Base-by-base conservation (phyloP, 176 grass and related monocot genomes). In the Ampelocalamus luodianensis region DNA sequence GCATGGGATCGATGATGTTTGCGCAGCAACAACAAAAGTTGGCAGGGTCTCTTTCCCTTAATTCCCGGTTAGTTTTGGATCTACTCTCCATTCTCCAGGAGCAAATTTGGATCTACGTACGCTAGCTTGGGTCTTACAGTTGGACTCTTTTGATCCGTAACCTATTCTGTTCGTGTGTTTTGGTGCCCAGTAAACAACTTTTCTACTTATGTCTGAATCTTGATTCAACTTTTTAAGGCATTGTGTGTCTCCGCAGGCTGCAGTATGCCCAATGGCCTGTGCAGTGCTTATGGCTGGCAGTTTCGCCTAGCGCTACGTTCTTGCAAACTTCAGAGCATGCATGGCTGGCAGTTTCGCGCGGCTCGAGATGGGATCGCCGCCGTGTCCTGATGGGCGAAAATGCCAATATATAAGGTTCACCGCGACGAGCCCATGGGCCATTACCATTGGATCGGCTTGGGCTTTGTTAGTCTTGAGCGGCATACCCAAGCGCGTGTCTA, bases 11-110 rank as follows among this genome's bases (percentile, higher is more conserved):
- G n/a, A 53, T 50, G 54, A 36, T 88, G 86, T 39, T 34, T 69
- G 56, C 56, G 50, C 49, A 5, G 16, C 20, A 36, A 26, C 1
- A 61, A 72, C 58, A 63, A n/a, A 63, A n/a, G 0, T 79, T 43
- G 22, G 63, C 82, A 10, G 60, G 8, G 50, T 48, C 39, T 10
- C n/a, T 59, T 75, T 50, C 63, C 80, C 82, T 61, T 81, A 70
- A 76, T 89, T 76, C 51, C 42, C 77, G 87, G 70, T 59, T 48
- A 10, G 16, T 29, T 74, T 76, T 60, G 81, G 69, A 62, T 88
- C 27, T 16, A 45, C 11, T 18, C 48, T 59, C 10, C 38, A 3
- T 12, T 65, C 56, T 10, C 24, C 39, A 18, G 37, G 24, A 65
- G 46, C 44, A 37, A 14, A 22, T 17, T 61, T 78, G 65, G 15